Evolutionary conservation across 2,329 filamentous ascomycete genomes (phyloP), one percentile per base, ranked within the genome.

Genomic region (Fusarium staphyleae): DNA sequence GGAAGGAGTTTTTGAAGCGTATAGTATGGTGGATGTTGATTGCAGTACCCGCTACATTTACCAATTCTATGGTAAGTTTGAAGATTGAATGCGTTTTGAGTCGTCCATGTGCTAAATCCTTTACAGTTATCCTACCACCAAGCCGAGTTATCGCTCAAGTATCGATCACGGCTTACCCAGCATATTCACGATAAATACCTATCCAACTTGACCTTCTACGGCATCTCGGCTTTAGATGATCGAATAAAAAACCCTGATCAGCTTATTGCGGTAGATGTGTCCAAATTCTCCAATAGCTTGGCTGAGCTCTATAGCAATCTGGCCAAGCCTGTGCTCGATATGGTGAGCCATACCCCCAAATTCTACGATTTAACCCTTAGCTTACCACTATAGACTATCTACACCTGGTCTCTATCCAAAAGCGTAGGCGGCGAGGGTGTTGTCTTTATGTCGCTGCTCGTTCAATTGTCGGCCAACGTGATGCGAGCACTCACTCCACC

Each of bases 11-110:
- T 64, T 70, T 98, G 66, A 87, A 87, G 65, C 87, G 91, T 1
- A 87, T 99, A 66, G 84, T 96, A 5, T 97, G 93, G 92, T 99
- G 95, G 95, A 99, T 99, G 95, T 73, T 93, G 48, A 95, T 99
- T 62, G 93, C 95, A 19, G 83, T 99, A 13, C 95, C 95, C 9
- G 95, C 95, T 2, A 98, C 95, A 0, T 97, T 98, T 72, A 99
- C 95, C 33, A 99, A 99, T 74, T 97, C 93, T 1, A 99, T 99
- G 95, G 90, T 95, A 74, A 74, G 84, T 72, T 18, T 28, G 8
- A n/a, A n/a, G n/a, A 37, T 36, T 3, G 5, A 13, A 14, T 24
- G 13, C 28, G 24, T 16, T 19, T 13, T 13, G 7, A 13, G 12
- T 32, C 3, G n/a, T n/a, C 33, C 39, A 9, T 37, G 11, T 37